A percentile compares a stretch with the other conserved stretches of the same genome.
Conservation (phyloP, 2,329 filamentous ascomycete genomes). For the Fusarium sp. region DNA sequence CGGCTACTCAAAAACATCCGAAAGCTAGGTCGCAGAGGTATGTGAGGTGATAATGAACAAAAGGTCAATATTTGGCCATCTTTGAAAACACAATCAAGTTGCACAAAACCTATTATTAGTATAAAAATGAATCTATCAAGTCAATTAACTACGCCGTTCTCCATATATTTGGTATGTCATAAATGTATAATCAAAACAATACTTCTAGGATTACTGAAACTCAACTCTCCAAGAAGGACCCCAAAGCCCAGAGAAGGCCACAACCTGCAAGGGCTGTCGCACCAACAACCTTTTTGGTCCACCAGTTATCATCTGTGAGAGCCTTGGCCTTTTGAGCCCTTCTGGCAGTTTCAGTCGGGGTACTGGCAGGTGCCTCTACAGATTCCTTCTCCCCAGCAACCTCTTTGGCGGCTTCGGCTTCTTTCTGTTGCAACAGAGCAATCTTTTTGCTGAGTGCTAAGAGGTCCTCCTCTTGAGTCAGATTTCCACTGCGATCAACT, state of each 20-base stretch:
- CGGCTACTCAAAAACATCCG: background rate
- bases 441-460: slow-evolving; percentile 79
- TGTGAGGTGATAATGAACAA: background rate
- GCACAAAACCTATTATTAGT: slow-evolving; percentile 12
- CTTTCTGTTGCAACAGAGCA: slow-evolving; percentile 64
- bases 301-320: slow-evolving; percentile 75
- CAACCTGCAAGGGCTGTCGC: slow-evolving; percentile 73
- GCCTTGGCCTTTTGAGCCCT: slow-evolving; percentile 64
- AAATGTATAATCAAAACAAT: slow-evolving; percentile 8
- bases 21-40: background rate
- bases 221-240: slow-evolving; percentile 63
- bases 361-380: slow-evolving; percentile 49
- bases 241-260: slow-evolving; percentile 69
- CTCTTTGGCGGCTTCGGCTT: slow-evolving; percentile 58
- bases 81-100: background rate
- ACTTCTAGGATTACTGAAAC: background rate
- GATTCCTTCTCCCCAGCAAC: slow-evolving; percentile 42
- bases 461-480: slow-evolving; percentile 78
- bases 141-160: slow-evolving; percentile 24
- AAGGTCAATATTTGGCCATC: background rate
- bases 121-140: background rate
- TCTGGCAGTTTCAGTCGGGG: slow-evolving; percentile 47
- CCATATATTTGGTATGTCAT: slow-evolving; percentile 9
- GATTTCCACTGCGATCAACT: slow-evolving; percentile 74
- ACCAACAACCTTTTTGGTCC: slow-evolving; percentile 74